Base-by-base conservation (phyloP, 2,329 filamentous ascomycete species). In the Botrytis pseudocinerea region DNA sequence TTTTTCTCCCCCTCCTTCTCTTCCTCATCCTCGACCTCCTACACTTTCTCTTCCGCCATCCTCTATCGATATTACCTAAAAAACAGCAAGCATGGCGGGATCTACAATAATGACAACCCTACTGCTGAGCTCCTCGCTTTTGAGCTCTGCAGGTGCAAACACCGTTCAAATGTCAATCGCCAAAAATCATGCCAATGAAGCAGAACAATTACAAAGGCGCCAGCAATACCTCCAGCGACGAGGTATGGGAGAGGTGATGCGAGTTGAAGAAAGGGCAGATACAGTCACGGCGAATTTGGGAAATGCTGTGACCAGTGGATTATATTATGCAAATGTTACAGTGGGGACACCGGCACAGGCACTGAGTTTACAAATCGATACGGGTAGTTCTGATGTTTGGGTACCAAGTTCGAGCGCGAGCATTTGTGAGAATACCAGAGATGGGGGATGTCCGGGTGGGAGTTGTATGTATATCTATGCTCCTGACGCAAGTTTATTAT, bases 311-410 rank as follows among this genome's bases (percentile, higher is more conserved):
- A 85, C 84, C 0, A 85, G 84, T 63, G 87, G 86, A 48, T 85
- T 86, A 22, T 81, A 81, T 64, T 77, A 75, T 72, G 85, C 86
- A 59, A 84, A 88, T 69, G 84, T 91, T 60, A 82, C 82, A n/a
- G 81, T 91, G 60, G 89, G 89, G 68, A 89, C 88, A 0, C 89
- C 89, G 0, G 82, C 83, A 0, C 89, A 91, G 80, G 80, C 81
- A 4, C 80, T 90, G 68, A 83, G 81, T 70, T 83, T 91, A 77
- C 83, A 88, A 70, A 84, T 91, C 75, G 89, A 91, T 80, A 91
- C 89, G 3, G 89, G 89, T 42, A 90, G 87, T 79, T 89, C 87
- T 76, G 89, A 91, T 78, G 85, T 88, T 6, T 91, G 89, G 88
- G 82, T 90, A 9, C 79, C 79, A 25, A 73, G 60, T 82, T 87